Evolutionary conservation across 1,284 basidiomycete genomes (phyloP).

Genomic region (Leucoagaricus sp.): DNA sequence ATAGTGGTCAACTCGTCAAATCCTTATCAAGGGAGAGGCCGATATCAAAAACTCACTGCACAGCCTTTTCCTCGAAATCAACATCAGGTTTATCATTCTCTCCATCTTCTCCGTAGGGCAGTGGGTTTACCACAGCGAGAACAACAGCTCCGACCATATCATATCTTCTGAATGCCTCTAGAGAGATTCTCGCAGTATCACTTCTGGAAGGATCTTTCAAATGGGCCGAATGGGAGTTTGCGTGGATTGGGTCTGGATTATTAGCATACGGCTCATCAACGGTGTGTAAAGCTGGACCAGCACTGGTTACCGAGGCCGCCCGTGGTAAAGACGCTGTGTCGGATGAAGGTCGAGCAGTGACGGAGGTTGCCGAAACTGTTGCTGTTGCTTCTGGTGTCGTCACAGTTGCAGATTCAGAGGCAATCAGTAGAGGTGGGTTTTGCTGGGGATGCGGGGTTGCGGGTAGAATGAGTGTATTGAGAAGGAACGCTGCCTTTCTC

Average conservation of each 20-base stretch:
- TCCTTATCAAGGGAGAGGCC: background rate
- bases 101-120: constrained; percentile 71
- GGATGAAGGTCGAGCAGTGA: too few species aligned
- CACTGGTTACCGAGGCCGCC: background rate
- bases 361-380: too few species aligned
- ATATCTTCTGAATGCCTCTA: constrained; percentile 49
- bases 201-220: constrained; percentile 49
- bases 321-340: too few species aligned
- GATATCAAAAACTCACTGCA: constrained; percentile 50
- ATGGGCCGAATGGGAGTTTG: constrained; percentile 70
- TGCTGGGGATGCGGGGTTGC: constrained; percentile 18
- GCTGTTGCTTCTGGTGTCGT: background rate
- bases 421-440: background rate
- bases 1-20: background rate
- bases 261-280: constrained; percentile 5
- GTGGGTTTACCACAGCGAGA: constrained; percentile 45
- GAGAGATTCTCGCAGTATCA: constrained; percentile 49
- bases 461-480: constrained; percentile 76
- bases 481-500: constrained; percentile 84
- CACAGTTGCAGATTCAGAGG: background rate
- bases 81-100: constrained; percentile 52
- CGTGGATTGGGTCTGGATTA: constrained; percentile 44
- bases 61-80: constrained; percentile 83
- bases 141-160: constrained; percentile 41
- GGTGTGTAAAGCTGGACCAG: background rate